phyloP scores from a whole-genome alignment of 139 green algal genomes.

The Dunaliella primolecta region DNA sequence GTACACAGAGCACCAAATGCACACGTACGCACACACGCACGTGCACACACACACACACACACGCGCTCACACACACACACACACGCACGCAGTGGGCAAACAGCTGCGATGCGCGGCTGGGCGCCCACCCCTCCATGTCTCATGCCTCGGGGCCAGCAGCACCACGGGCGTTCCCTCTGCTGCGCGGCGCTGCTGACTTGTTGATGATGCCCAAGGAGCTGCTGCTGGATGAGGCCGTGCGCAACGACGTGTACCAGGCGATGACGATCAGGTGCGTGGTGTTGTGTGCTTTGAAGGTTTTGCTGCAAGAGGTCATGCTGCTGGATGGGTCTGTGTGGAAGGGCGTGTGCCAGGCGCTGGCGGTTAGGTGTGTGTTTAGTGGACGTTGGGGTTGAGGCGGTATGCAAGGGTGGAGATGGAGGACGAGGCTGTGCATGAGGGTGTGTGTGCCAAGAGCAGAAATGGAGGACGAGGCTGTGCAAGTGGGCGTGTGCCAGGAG shows the following conservation, averaged over 20 bases:
- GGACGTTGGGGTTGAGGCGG: no score
- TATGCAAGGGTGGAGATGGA: no score
- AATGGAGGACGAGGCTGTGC: constrained; percentile 40
- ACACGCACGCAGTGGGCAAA: not conserved
- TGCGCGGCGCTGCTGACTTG: constrained; percentile 72
- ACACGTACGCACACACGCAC: no score
- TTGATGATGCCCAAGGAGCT: constrained; percentile 83
- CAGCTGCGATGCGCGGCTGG: not conserved
- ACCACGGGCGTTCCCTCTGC: constrained; percentile 64
- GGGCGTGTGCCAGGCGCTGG: constrained; percentile 43
- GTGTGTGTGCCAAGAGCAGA: no score
- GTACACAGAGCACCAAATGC: no score
- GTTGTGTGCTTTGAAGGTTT: not conserved
- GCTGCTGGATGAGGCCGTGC: constrained; percentile 49
- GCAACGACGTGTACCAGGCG: constrained; percentile 38
- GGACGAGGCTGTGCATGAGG: no score
- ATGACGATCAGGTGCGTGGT: constrained; percentile 21
- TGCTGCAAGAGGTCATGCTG: constrained; percentile 26
- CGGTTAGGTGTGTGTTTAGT: constrained; percentile 28
- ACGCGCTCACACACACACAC: not conserved
- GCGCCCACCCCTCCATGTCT: no score
- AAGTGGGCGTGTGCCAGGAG: constrained; percentile 37
- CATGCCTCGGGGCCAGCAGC: not conserved
- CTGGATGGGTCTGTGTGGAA: constrained; percentile 22
- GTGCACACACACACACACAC: not conserved